Base-by-base conservation (phyloP, 139 green algal species). In the Asterochloris erici region DNA sequence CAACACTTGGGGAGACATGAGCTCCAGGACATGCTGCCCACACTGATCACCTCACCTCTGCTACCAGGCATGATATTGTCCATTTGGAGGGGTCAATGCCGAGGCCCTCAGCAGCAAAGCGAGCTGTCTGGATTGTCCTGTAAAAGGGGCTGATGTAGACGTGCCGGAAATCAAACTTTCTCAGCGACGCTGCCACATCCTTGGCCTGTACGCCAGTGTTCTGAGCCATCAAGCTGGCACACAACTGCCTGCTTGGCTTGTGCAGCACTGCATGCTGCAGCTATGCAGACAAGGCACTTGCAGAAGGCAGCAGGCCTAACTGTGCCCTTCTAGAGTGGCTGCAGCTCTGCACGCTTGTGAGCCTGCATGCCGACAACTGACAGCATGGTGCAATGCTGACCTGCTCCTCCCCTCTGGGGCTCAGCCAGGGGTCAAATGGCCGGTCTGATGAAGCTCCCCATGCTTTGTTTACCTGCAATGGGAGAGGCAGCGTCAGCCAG, bases 381-480 rank as follows among this genome's bases (percentile, higher is more conserved):
- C 38, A 54, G 38, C 6, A 54, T 54, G 38, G 38, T 54, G 6
- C 38, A 54, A 61, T 1, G 14, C 62, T 17, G 14, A 84, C 81
- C 81, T 84, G 81, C 19, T 81, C 28, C 54, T 81, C 73, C 21
- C 81, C 81, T 26, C 81, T 84, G 14, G 63, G 54, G 0, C 47
- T 84, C 12, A 84, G 73, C 14, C 61, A 78, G 12, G 81, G 81
- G 81, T 84, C 81, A 28, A 61, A 84, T n/a, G 81, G 81, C 23
- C 81, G 68, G 24, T 11, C 17, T 12, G 81, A 54, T 24, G 63
- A 60, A 10, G 29, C 62, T 19, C 73, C 63, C 81, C 81, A 84
- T 16, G 47, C 19, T 38, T 73, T 69, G 62, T 84, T 73, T 19
- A 84, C 80, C 73, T 83, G 66, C 79, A 68, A 47, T 26, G 21